Base-by-base conservation (phyloP, 495 filamentous ascomycete genomes). In the Penicillium waksmanii region DNA sequence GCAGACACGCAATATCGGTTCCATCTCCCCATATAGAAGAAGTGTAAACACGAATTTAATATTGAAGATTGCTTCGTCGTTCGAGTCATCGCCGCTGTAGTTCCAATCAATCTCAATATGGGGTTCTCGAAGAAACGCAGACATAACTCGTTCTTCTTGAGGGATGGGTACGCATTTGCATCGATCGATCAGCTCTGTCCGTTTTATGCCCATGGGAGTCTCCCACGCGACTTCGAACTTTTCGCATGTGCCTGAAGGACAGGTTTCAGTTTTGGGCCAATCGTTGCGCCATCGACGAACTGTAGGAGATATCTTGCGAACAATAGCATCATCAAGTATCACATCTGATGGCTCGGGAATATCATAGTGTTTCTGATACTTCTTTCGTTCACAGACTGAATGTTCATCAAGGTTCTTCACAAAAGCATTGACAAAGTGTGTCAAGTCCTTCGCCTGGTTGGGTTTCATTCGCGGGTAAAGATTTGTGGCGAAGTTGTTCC, bases 11-110 rank as follows among this genome's bases (percentile, higher is more conserved):
- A 70, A 47, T 33, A 70, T 58, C 1, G 65, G 35, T 5, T 65
- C 61, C 61, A 70, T 70, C 48, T 70, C 62, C 5, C 65, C 65
- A 18, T 65, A 54, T 4, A 70, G 17, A 17, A 70, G 17, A 2
- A 70, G 53, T 5, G 67, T 67, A 17, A 64, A 62, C 13, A 67
- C 59, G 5, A 70, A 6, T 52, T 67, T 44, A 13, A 67, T 21
- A 31, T 65, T 67, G 18, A 57, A 67, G 43, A 65, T 17, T 4
- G 42, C 42, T 6, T 44, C 42, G 17, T 44, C n/a, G 8, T 17
- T 44, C n/a, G 15, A 44, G 42, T 44, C 42, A 44, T 44, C 42
- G 5, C 17, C 42, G 17, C 12, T 38, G 11, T 13, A 38, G 0
- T 2, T 12, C 12, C 36, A 38, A n/a, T 38, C 12, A n/a, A 38